Evolutionary conservation across 129 eudicot species (phyloP), one percentile per base, ranked within the genome.

Genomic region (Flaveria sonorensis): DNA sequence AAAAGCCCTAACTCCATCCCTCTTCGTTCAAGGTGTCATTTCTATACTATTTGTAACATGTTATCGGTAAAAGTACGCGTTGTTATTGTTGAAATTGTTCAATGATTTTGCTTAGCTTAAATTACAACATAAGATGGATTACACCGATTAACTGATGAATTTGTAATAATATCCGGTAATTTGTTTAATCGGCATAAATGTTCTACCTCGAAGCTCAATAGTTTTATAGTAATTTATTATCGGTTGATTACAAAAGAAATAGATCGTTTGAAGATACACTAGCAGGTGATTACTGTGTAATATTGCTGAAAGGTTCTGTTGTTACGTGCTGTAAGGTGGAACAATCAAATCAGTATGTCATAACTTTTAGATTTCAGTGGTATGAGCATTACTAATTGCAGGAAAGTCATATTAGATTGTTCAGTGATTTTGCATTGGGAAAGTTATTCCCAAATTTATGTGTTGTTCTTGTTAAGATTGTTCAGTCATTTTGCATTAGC

Each of bases 21-120:
- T 28, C 87, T 85, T 81, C 83, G 63, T 74, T 80, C 86, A 50
- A 83, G 93, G 92, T 88, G 66, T n/a, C 21, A 56, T 3, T 28
- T 70, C 24, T 24, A 28, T 64, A 39, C 5, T 3, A 10, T 64
- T n/a, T 57, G 47, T 13, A 62, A 12, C 63, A 20, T 21, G 23
- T 23, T 68, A 45, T 6, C 10, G 15, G 4, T 12, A 1, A 42
- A 50, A 2, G 9, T 77, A 24, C 20, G 14, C 28, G 21, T 47
- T 39, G 59, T 46, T 13, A 1, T 32, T 70, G 57, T 65, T 65
- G 3, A 20, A 24, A 7, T 69, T 43, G 11, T 71, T 68, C 56
- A 14, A 6, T 75, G 59, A 61, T 15, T 24, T 43, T 2, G 14
- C 11, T 10, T 19, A 20, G 64, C 30, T 57, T 36, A 36, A 5